Evolutionary conservation across 2,329 filamentous ascomycete genomes (phyloP).

Genomic region (Ceratocystis diversiconidia): DNA sequence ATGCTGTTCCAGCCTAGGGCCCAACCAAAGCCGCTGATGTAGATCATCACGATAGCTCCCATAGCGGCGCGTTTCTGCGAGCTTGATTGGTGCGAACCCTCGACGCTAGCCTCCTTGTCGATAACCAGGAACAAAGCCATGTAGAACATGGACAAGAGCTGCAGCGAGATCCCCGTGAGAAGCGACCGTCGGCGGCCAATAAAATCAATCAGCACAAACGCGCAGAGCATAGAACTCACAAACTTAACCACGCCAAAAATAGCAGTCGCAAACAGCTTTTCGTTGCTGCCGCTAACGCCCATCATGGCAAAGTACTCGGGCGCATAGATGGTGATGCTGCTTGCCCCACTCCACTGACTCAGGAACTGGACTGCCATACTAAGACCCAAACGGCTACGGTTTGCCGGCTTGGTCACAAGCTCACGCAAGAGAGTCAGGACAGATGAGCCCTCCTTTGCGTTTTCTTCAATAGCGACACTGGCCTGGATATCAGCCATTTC

Average conservation of each 20-base stretch:
- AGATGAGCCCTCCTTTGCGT: slow-evolving; percentile 53
- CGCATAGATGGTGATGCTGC: slow-evolving; percentile 63
- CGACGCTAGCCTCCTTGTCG: slow-evolving; percentile 27
- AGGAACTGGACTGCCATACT: slow-evolving; percentile 55
- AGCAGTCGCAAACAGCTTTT: slow-evolving; percentile 57
- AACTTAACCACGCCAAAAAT: slow-evolving; percentile 68
- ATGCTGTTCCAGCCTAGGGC: slow-evolving; percentile 61
- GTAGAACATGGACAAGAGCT: slow-evolving; percentile 48
- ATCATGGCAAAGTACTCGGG: slow-evolving; percentile 59
- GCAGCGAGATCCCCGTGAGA: slow-evolving; percentile 44
- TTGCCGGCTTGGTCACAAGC: slow-evolving; percentile 51
- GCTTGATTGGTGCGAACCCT: slow-evolving; percentile 29
- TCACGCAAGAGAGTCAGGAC: slow-evolving; percentile 53
- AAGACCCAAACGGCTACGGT: slow-evolving; percentile 60
- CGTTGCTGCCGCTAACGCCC: slow-evolving; percentile 51
- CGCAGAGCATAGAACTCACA: slow-evolving; percentile 50
- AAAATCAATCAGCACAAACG: slow-evolving; percentile 65
- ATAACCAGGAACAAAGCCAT: slow-evolving; percentile 44
- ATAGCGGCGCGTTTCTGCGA: slow-evolving; percentile 43
- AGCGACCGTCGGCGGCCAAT: slow-evolving; percentile 60
- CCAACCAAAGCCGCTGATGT: slow-evolving; percentile 54
- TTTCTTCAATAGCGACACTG: slow-evolving; percentile 54
- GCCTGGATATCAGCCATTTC: slow-evolving; percentile 41
- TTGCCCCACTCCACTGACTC: slow-evolving; percentile 59
- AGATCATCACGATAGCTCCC: slow-evolving; percentile 61